A percentile compares a stretch with the other conserved stretches of the same genome.
Evolutionary conservation across 495 filamentous ascomycete species (phyloP).

Genomic region (Penicillium psychrofluorescens): DNA sequence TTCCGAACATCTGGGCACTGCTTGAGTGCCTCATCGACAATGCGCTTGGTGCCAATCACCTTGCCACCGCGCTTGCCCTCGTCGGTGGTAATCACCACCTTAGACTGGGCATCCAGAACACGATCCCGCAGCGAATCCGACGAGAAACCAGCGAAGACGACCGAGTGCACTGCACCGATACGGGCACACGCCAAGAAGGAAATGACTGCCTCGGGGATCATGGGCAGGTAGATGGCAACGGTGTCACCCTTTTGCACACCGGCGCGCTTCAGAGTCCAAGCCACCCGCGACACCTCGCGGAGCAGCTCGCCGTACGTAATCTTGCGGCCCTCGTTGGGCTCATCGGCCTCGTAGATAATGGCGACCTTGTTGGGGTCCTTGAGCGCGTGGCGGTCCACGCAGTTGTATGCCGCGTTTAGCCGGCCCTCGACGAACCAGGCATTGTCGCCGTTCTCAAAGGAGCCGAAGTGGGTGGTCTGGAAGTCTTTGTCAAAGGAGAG

Average conservation of each 20-base stretch:
- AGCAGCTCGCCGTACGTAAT: constrained; percentile 94
- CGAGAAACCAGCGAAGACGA: constrained; percentile 98
- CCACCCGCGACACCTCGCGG: constrained; percentile 79
- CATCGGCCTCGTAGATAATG: constrained; percentile 98
- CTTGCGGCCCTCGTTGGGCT: constrained; percentile 76
- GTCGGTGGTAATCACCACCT: constrained; percentile 91
- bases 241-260: constrained; percentile 97
- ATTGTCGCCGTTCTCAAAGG: constrained; percentile 72
- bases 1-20: constrained; percentile 87
- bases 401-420: constrained; percentile 95
- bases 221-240: constrained; percentile 94
- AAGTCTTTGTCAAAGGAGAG: constrained; percentile 89
- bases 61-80: constrained; percentile 98
- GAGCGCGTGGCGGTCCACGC: constrained; percentile 90
- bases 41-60: constrained; percentile 97
- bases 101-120: constrained; percentile 82
- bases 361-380: constrained; percentile 87
- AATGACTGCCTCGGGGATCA: constrained; percentile 94
- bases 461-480: constrained; percentile 77
- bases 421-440: constrained; percentile 94
- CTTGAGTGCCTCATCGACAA: constrained; percentile 96
- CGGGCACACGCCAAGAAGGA: constrained; percentile 86
- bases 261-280: constrained; percentile 83
- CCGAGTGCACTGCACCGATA: constrained; percentile 95
- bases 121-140: constrained; percentile 95